phyloP scores from a whole-genome alignment of 495 filamentous ascomycete genomes.

The Talaromyces proteolyticus region DNA sequence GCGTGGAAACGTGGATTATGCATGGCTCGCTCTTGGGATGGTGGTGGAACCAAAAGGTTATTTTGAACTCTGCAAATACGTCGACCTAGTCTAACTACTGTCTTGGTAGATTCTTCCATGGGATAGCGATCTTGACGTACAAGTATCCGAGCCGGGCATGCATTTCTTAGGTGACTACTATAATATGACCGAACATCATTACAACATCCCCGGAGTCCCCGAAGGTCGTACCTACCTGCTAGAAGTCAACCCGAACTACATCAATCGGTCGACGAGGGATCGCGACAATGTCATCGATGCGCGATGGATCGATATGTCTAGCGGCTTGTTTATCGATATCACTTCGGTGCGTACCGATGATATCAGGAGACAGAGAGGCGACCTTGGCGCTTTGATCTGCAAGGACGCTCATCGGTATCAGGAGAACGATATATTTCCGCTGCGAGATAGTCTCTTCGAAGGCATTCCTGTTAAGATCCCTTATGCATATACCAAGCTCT shows the following conservation, averaged over 20 bases:
- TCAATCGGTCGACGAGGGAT: slow-evolving; percentile 38
- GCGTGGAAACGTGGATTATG: slow-evolving; percentile 59
- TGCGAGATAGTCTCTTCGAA: slow-evolving; percentile 75
- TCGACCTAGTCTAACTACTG: neutral
- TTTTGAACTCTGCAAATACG: too few species aligned
- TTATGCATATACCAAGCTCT: slow-evolving; percentile 64
- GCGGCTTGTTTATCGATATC: slow-evolving; percentile 60
- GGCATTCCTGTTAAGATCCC: slow-evolving; percentile 69
- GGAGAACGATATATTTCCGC: slow-evolving; percentile 67
- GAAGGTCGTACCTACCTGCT: slow-evolving; percentile 46
- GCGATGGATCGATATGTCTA: slow-evolving; percentile 55
- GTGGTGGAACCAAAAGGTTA: slow-evolving; percentile 57
- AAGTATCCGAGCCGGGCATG: slow-evolving; percentile 50
- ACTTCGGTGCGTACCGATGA: slow-evolving; percentile 47
- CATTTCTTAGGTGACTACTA: slow-evolving; percentile 53
- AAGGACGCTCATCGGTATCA: slow-evolving; percentile 53
- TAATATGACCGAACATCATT: slow-evolving; percentile 58
- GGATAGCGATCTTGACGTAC: slow-evolving; percentile 58
- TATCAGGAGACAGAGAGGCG: slow-evolving; percentile 21
- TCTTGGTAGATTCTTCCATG: slow-evolving; percentile 50
- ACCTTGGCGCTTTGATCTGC: slow-evolving; percentile 41
- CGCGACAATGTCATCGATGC: slow-evolving; percentile 53
- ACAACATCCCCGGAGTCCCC: slow-evolving; percentile 33
- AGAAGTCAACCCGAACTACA: slow-evolving; percentile 56
- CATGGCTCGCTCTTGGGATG: slow-evolving; percentile 55